Base-by-base conservation (phyloP, 2,329 filamentous ascomycete genomes). In the Lasiodiplodia citricola region DNA sequence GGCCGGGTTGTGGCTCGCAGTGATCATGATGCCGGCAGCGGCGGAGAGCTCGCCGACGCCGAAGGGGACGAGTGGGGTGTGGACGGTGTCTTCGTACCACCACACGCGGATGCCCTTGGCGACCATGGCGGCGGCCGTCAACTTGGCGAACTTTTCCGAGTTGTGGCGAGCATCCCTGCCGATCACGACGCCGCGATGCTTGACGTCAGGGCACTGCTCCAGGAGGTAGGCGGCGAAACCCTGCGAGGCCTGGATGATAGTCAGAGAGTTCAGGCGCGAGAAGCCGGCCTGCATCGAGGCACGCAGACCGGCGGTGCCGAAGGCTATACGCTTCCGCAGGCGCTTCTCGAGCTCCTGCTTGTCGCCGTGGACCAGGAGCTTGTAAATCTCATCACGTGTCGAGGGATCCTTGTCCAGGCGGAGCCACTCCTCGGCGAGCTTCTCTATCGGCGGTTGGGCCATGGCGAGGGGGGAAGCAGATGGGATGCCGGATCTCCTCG, bases 241-340 rank as follows among this genome's bases (percentile, higher is more conserved):
- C 76, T 90, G 88, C 0, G 88, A 89, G 51, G 88, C 87, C 78
- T 90, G 86, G 68, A 88, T 87, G 69, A 88, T 84, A 0, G 86
- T 88, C 67, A 88, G 77, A 18, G 81, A 83, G 75, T 88, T 88
- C 82, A 88, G 87, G 72, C 83, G 86, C 2, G 88, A 83, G 75
- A 90, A 90, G 5, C 88, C 88, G 55, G 88, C 88, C 72, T 88
- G 85, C 88, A 91, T 91, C 47, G 84, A 83, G n/a, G 87, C 87
- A 56, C 88, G 83, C 10, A 91, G 81, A 52, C 88, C 88, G 50
- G 87, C 87, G 6, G 87, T 90, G 28, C 88, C 88, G 72, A 90
- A 90, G 55, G 87, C 83, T 69, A 90, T 89, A 31, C 87, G 84
- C 31, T 83, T 81, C 4, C 81, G 78, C 25, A 90, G 82, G 51